Evolutionary conservation across 169 alveolate genomes (phyloP), one percentile per base, ranked within the genome.

Genomic region (Theileria orientalis): DNA sequence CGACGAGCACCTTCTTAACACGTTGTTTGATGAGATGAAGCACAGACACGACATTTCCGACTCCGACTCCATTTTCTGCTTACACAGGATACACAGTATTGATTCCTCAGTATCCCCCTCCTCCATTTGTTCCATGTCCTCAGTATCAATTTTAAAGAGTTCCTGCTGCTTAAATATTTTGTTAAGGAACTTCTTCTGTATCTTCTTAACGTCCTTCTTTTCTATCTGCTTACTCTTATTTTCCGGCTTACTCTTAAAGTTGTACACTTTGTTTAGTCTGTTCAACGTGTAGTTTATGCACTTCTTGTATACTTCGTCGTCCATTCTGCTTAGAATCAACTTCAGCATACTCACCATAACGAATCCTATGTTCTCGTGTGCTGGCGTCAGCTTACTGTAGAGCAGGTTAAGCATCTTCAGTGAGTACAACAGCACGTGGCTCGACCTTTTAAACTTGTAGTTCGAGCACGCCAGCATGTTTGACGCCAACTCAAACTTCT

Each of bases 11-110:
- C 76, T 44, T 27, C 87, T 57, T 61, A 79, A 5, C 14, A 79
- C 77, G 62, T 69, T 79, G 49, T 70, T 79, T 11, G 71, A 41
- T 16, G 83, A 70, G 2, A 79, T 37, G 33, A 63, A 49, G 63
- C 83, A 70, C 83, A 79, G 44, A 37, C 40, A 64, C 21, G 75
- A 33, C 76, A 71, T 71, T 33, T 35, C 52, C 9, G 41, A 16
- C 25, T 35, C 27, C 0, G 60, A 62, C 19, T 71, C 83, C 70
- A 69, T 71, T 1, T 37, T 47, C 51, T 71, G 78, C 46, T 52
- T 79, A 40, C 87, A 79, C 11, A 79, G 47, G 1, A 79, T 79
- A 59, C 87, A 79, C 13, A n/a, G 23, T 32, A 19, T n/a, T n/a
- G n/a, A n/a, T n/a, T n/a, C n/a, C n/a, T n/a, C n/a, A n/a, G n/a